These are phyloP conservation scores for Chloris gayana DNA, from an alignment of 176 grass and related monocot genomes.

Conservation along the genomic window DNA sequence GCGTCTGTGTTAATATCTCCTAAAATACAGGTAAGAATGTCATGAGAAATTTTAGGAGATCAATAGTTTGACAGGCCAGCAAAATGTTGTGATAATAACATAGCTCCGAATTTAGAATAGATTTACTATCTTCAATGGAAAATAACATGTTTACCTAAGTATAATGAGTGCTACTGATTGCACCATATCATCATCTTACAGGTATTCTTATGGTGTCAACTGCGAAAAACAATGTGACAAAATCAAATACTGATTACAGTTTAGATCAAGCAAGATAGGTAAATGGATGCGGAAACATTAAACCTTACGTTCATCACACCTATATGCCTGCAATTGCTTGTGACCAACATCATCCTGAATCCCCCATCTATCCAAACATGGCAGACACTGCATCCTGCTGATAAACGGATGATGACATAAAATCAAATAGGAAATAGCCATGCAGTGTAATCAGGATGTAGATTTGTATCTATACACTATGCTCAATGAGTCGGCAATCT, in stretches of 20 bases:
- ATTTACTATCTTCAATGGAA: constrained; percentile 1
- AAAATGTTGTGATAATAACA: constrained; percentile 2
- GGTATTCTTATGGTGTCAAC: constrained; percentile 1
- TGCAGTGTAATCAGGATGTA: not conserved
- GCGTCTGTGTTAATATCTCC: not conserved
- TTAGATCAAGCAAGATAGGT: not conserved
- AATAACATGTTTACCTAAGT: constrained; percentile 14
- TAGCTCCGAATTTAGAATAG: constrained; percentile 19
- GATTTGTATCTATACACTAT: not conserved
- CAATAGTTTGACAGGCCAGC: constrained; percentile 1
- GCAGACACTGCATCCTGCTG: constrained; percentile 22
- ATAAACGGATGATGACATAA: constrained; percentile 13
- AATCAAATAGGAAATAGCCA: constrained; percentile 13
- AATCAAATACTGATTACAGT: constrained; percentile 7
- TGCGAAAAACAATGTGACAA: not conserved
- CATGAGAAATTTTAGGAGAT: not conserved
- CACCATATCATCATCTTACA: not conserved
- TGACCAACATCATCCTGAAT: not conserved
- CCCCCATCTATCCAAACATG: constrained; percentile 15
- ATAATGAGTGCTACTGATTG: not conserved
- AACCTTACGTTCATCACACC: constrained; percentile 1
- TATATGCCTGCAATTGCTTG: constrained; percentile 10
- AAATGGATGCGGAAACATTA: constrained; percentile 23
- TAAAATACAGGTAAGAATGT: constrained; percentile 2
- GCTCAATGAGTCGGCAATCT: not conserved